These are phyloP conservation scores for Camelina hispida DNA, from an alignment of 345 rosid genomes.

Conservation along the genomic window DNA sequence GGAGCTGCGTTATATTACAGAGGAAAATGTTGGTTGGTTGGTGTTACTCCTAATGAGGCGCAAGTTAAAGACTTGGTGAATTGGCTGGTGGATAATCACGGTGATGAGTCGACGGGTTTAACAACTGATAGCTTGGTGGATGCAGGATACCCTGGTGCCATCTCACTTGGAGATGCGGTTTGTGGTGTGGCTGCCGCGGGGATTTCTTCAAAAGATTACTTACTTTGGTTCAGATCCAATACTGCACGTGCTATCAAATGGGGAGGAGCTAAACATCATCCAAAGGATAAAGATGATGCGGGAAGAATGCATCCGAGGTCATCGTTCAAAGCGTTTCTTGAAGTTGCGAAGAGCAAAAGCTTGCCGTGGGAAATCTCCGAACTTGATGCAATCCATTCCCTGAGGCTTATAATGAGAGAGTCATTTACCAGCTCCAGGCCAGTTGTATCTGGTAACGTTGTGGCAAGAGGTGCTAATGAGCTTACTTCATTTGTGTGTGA, in stretches of 20 bases:
- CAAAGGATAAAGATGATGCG: constrained; percentile 62
- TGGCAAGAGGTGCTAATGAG: constrained; percentile 55
- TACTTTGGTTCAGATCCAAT: constrained; percentile 93
- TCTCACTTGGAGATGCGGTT: constrained; percentile 71
- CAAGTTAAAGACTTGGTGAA: constrained; percentile 69
- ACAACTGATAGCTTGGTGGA: constrained; percentile 76
- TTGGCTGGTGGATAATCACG: constrained; percentile 68
- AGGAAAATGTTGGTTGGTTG: constrained; percentile 69
- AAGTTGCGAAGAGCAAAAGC: constrained; percentile 77
- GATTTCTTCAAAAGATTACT: constrained; percentile 66
- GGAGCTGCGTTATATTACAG: constrained; percentile 79
- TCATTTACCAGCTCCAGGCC: constrained; percentile 49
- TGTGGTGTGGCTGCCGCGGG: constrained; percentile 88
- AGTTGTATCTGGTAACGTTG: constrained; percentile 38
- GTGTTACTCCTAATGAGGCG: constrained; percentile 76
- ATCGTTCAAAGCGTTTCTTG: constrained; percentile 82
- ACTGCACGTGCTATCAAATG: constrained; percentile 77
- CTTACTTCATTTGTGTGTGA: constrained; percentile 76
- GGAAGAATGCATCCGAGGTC: constrained; percentile 82
- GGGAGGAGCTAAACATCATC: constrained; percentile 93
- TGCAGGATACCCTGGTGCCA: constrained; percentile 75
- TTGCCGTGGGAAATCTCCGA: constrained; percentile 84
- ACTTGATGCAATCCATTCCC: constrained; percentile 80
- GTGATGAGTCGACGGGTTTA: constrained; percentile 70
- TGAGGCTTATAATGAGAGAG: constrained; percentile 78